Evolutionary conservation across 108 stramenopile genomes (phyloP).

Genomic region (Nitzschia palea): DNA sequence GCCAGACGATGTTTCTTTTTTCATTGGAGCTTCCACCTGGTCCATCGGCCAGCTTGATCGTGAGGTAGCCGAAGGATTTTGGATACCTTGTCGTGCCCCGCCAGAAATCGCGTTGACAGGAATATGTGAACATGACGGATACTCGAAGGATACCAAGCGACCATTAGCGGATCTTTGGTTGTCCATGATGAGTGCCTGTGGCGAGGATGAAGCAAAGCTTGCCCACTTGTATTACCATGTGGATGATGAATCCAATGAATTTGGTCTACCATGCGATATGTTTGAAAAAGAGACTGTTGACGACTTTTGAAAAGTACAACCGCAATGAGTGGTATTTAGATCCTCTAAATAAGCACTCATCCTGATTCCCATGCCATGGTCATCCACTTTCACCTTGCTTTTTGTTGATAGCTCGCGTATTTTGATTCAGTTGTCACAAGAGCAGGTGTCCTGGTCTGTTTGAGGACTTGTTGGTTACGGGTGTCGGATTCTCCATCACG

Average conservation of each 20-base stretch:
- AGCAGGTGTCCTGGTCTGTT: too few species aligned
- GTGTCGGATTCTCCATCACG: too few species aligned
- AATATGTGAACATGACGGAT: slow-evolving; percentile 56
- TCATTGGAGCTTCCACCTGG: slow-evolving; percentile 81
- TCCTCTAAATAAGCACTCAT: too few species aligned
- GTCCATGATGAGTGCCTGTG: slow-evolving; percentile 78
- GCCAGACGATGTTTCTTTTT: slow-evolving; percentile 70
- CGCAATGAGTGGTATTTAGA: too few species aligned
- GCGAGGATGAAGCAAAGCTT: slow-evolving; percentile 67
- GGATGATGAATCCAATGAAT: slow-evolving; percentile 27
- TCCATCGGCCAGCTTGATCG: slow-evolving; percentile 67
- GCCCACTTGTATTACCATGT: slow-evolving; percentile 57
- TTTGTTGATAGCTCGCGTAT: too few species aligned
- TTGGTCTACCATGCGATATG: slow-evolving; percentile 32
- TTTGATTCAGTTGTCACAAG: too few species aligned
- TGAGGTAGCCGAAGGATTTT: slow-evolving; percentile 80
- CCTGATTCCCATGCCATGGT: too few species aligned
- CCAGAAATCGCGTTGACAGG: slow-evolving; percentile 68
- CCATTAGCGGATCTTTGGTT: slow-evolving; percentile 76
- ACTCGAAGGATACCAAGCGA: slow-evolving; percentile 26
- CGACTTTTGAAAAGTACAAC: too few species aligned
- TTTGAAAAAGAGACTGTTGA: slow-evolving; percentile 3
- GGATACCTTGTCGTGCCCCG: slow-evolving; percentile 74
- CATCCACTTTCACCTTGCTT: too few species aligned
- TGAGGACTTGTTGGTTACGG: too few species aligned